phyloP scores from a whole-genome alignment of 495 filamentous ascomycete genomes.

The Thermochaetoides thermophila region DNA sequence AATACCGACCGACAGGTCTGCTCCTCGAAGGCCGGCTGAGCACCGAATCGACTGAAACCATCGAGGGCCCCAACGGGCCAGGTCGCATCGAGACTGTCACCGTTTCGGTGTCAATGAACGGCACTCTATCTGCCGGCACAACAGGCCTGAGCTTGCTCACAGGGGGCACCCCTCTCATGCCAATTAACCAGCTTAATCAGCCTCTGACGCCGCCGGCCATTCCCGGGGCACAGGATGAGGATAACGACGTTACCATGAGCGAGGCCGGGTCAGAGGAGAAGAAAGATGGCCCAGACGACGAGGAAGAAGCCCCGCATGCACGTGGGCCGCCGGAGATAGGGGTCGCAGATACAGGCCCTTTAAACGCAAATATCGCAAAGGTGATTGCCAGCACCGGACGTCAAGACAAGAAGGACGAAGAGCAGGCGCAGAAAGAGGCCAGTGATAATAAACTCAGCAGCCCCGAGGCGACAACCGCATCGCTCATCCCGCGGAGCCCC shows the following conservation, averaged over 20 bases:
- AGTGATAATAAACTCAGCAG: constrained; percentile 2
- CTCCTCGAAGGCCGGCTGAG: constrained; percentile 37
- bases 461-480: background rate
- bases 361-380: constrained; percentile 26
- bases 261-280: too few relatives aligned
- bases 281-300: constrained; percentile 19
- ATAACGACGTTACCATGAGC: constrained; percentile 20
- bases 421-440: too few relatives aligned
- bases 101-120: constrained; percentile 49
- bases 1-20: constrained; percentile 9
- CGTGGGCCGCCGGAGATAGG: constrained; percentile 71
- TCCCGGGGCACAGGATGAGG: constrained; percentile 12
- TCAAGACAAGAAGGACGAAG: too few relatives aligned
- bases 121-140: constrained; percentile 32
- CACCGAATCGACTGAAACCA: constrained; percentile 53
- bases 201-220: constrained; percentile 1
- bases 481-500: constrained; percentile 13
- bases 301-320: constrained; percentile 57
- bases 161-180: constrained; percentile 3
- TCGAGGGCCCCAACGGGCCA: constrained; percentile 56
- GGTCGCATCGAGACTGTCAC: constrained; percentile 59
- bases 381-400: constrained; percentile 14
- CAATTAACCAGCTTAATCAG: background rate
- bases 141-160: constrained; percentile 13
- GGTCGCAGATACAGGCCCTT: constrained; percentile 74